Percentiles rank a stretch among this genome's conserved stretches.
Conservation (phyloP, 1,139 yeast species). For the Pichia cactophila region DNA sequence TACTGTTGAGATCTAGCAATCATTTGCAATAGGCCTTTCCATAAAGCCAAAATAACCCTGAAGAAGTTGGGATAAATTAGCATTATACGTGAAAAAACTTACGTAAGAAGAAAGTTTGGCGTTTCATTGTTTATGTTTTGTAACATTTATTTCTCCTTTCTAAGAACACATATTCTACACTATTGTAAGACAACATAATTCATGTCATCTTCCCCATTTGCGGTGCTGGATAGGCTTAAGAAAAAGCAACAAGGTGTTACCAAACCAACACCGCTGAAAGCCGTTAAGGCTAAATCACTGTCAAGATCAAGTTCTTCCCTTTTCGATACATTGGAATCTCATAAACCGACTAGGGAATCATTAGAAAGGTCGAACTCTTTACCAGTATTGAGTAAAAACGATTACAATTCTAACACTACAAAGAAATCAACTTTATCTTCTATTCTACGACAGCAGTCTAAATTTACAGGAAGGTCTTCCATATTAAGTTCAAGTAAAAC, state of each 20-base stretch:
- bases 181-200: too few species aligned
- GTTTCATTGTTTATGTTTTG: too few species aligned
- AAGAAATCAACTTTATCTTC: conserved; percentile 6
- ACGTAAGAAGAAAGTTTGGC: too few species aligned
- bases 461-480: conserved; percentile 11
- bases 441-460: conserved; percentile 10
- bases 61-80: not conserved
- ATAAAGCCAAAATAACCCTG: too few species aligned
- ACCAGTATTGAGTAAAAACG: not conserved
- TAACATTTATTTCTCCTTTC: too few species aligned
- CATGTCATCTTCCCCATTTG: conserved; percentile 13
- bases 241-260: not conserved
- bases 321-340: not conserved
- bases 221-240: conserved; percentile 13
- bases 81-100: too few species aligned
- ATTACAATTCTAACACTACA: not conserved
- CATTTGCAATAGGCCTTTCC: too few species aligned
- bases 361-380: not conserved
- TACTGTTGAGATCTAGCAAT: too few species aligned
- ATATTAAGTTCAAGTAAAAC: conserved; percentile 7
- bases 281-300: not conserved
- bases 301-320: not conserved
- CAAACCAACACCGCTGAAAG: not conserved
- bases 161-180: too few species aligned
- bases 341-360: not conserved